Base-by-base conservation (phyloP, 2,329 filamentous ascomycete genomes). In the Pseudocercospora macadamiae region DNA sequence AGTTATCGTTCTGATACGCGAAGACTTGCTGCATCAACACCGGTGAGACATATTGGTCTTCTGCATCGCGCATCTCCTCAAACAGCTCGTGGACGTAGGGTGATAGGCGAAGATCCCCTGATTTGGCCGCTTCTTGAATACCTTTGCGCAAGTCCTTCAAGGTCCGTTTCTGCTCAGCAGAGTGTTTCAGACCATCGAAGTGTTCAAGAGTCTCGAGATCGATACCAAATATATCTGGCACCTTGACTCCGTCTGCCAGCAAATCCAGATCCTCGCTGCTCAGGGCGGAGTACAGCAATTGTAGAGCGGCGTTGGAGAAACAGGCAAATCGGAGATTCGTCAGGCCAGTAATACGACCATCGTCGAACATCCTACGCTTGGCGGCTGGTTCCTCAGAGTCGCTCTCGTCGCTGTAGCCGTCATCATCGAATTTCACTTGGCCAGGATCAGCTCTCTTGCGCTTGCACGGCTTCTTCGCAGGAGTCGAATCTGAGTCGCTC, bases 231-330 rank as follows among this genome's bases (percentile, higher is more conserved):
- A n/a, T n/a, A 7, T 18, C n/a, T 16, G 5, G 34, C 18, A 5
- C 14, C 34, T 19, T 12, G 42, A 19, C 26, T 53, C 25, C 5
- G 9, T 37, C 12, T 45, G 16, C 18, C 9, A 66, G 51, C 12
- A 21, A 26, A 12, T 55, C 25, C 14, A 42, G 30, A 8, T 56
- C 25, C 10, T 63, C 51, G 9, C 28, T 25, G 21, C 9, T 54
- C 16, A 67, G 25, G 1, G 56, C 61, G 3, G 54, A 51, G 16
- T 59, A 57, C 1, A 67, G 21, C 25, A 66, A 7, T 32, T 69
- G 66, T 8, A 68, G 44, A 2, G 54, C 54, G 10, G 54, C 48
- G 44, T 63, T 66, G 3, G 63, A 47, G 48, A 65, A 69, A 53
- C 66, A 69, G 3, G 55, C 52, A 10, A 60, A 48, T 12, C 32